Base-by-base conservation (phyloP, 305 asterid genomes). In the Euphrasia arctica region DNA sequence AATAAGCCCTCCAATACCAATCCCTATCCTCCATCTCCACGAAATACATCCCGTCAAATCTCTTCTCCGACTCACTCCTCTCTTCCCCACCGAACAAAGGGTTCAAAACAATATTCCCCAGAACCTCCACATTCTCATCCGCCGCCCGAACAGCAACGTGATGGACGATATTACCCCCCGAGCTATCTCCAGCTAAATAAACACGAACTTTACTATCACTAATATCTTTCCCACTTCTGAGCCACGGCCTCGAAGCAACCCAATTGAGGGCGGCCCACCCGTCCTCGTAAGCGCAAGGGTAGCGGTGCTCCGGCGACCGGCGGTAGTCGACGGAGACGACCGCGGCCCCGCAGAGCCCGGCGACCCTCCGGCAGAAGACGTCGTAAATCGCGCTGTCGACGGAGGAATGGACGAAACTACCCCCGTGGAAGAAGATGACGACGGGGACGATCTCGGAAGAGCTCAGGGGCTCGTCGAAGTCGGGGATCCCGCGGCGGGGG, bases 1-100 rank as follows among this genome's bases (percentile, higher is more conserved):
- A 69, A 78, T 76, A 82, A 0, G 91, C 91, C 56, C 88, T 74
- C 91, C 91, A 84, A 28, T 84, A 84, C 88, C 91, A 85, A 73
- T 85, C 88, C 55, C 91, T 67, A 28, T 85, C 91, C 63, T 75
- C 83, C 64, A 85, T 66, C 58, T 80, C 73, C 11, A 85, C 91
- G 68, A 85, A 85, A 77, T 78, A 82, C 65, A 71, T 84, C 62
- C 88, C 88, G 49, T 84, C 91, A 70, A 84, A 71, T 55, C 70
- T 58, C 36, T 74, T 76, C 75, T 84, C 91, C 0, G 91, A 84
- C 13, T 79, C 91, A 0, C 78, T 82, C 78, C 91, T 82, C 27
- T 70, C 75, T 65, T 82, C 67, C 63, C 91, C 91, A 3, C 91
- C 91, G 41, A 84, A 84, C 78, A 84, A 43, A 0, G 91, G 88